Base-by-base conservation (phyloP, 371 early-diverging fungal genomes). In the Actinomucor elegans region DNA sequence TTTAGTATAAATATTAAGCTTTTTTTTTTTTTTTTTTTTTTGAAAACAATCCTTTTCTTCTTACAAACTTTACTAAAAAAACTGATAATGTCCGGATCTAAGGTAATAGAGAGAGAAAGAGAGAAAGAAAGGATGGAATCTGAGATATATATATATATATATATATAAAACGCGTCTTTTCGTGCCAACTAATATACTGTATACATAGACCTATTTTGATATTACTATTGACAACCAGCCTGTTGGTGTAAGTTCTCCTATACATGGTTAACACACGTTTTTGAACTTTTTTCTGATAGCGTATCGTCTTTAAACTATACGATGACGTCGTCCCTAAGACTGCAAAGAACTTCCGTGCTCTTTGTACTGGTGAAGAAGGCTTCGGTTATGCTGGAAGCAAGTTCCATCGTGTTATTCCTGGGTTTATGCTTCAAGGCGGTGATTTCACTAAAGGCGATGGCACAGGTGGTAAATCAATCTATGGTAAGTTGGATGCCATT, bases 401-500 rank as follows among this genome's bases (percentile, higher is more conserved):
- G 28, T 96, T 96, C 89, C 96, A 96, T 73, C 87, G 96, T 57
- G 93, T 94, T 33, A 93, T 93, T 79, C 80, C 89, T 73, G 69
- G 88, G 27, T 94, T 93, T 59, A 93, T 92, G 92, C 88, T 92
- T 61, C 93, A 80, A 59, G 81, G 91, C 64, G 92, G 92, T 62
- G 91, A 93, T 56, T 89, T 91, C 45, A 90, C 90, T 48, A 75
- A 74, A 7, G 72, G 77, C 54, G 85, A 97, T 69, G 97, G 97
- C 50, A 95, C 95, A 44, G 99, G 99, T 59, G 96, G 98, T 43
- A 90, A 92, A 66, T 92, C 94, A 27, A 96, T 98, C 70, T 98
- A 96, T 71, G 71, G 88, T 52, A 49, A 71, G 10, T 15, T 24
- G 21, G n/a, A n/a, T n/a, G n/a, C n/a, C n/a, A n/a, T n/a, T n/a